Conservation (phyloP, 805 yeast genomes). For the Cyberlindnera amylophila region DNA sequence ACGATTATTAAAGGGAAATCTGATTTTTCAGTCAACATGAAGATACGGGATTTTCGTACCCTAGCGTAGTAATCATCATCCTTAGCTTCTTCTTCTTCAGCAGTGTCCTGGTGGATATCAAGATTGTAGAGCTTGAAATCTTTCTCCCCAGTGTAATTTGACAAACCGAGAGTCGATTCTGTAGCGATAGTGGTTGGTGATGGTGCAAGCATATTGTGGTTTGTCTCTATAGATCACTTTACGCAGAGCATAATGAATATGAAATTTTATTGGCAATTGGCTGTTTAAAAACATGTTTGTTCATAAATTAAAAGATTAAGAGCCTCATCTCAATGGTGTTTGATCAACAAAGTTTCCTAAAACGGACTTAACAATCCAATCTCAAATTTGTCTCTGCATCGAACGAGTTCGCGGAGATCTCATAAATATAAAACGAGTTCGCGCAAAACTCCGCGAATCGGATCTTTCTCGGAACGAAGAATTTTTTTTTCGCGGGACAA, state of each 20-base stretch:
- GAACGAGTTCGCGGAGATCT: no score
- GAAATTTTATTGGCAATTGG: no score
- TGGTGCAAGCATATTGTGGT: not conserved
- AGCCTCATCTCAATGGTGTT: no score
- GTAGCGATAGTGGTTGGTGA: slow-evolving; percentile 17
- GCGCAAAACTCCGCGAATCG: no score
- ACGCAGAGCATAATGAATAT: no score
- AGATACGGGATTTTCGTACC: slow-evolving; percentile 17
- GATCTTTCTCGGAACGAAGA: no score
- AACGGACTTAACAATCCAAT: no score
- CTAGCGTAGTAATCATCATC: slow-evolving; percentile 7
- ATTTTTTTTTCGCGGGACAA: not conserved
- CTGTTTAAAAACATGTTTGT: no score
- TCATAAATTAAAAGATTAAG: no score
- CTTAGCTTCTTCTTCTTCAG: not conserved
- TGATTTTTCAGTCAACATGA: slow-evolving; percentile 20
- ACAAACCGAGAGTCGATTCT: slow-evolving; percentile 5
- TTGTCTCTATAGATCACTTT: not conserved
- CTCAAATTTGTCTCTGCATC: not conserved
- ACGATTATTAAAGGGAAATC: slow-evolving; percentile 27
- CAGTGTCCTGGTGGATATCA: slow-evolving; percentile 13
- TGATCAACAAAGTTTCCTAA: no score
- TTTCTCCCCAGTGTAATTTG: not conserved
- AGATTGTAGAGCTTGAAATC: slow-evolving; percentile 10
- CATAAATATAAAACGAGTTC: no score